These are phyloP conservation scores for Fusarium pseudonygamai DNA, from an alignment of 2,329 filamentous ascomycete genomes.

Conservation along the genomic window DNA sequence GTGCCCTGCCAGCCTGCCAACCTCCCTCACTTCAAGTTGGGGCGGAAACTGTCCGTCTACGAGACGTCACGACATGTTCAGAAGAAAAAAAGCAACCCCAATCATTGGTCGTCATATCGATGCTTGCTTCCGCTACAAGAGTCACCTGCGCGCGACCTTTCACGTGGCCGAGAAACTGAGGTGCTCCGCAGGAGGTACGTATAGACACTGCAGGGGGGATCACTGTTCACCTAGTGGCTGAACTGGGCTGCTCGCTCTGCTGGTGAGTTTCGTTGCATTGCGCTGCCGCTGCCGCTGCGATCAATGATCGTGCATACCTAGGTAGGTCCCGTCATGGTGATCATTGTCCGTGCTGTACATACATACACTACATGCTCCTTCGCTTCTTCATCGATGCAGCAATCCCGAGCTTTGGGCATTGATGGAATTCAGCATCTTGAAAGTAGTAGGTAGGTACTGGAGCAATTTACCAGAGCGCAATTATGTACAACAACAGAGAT, in stretches of 20 bases:
- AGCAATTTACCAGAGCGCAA: not conserved
- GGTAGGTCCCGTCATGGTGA: conserved; percentile 16
- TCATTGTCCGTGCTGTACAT: conserved; percentile 29
- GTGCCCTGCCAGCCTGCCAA: not conserved
- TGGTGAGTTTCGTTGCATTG: not conserved
- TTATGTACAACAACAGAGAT: not conserved
- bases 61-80: not conserved
- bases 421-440: not conserved
- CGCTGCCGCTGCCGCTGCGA: not conserved
- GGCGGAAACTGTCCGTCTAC: not conserved
- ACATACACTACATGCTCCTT: not conserved
- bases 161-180: conserved; percentile 23
- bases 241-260: not conserved
- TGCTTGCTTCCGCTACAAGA: conserved; percentile 7
- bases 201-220: not conserved
- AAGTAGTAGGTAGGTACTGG: not conserved
- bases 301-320: conserved; percentile 14
- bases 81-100: conserved; percentile 11
- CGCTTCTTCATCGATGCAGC: conserved; percentile 4
- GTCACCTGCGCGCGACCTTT: conserved; percentile 33
- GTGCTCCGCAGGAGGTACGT: not conserved
- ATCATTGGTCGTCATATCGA: not conserved
- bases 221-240: not conserved
- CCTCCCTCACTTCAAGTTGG: not conserved
- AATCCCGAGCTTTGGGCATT: not conserved